phyloP scores from a whole-genome alignment of 78 protist genomes.

The Guillardia theta region DNA sequence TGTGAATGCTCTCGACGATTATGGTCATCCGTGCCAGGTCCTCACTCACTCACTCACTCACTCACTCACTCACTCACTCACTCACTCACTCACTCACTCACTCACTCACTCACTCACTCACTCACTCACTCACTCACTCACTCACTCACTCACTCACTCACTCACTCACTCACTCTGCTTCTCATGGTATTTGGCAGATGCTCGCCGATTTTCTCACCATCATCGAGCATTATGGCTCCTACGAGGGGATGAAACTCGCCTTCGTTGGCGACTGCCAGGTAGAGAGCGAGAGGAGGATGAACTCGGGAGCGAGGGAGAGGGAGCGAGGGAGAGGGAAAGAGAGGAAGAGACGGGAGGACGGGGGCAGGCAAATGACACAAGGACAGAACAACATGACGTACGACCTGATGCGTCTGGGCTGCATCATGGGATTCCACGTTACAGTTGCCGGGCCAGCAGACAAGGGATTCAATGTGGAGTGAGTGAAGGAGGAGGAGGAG shows the following conservation, averaged over 20 bases:
- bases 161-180: neutral
- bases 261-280: conserved; percentile 60
- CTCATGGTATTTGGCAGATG: conserved; percentile 52
- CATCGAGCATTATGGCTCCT: conserved; percentile 41
- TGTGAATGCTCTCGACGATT: conserved; percentile 77
- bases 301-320: too few relatives aligned
- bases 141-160: neutral
- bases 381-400: conserved; percentile 79
- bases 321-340: neutral
- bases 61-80: neutral
- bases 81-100: neutral
- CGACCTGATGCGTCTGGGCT: conserved; percentile 67
- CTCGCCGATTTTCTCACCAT: conserved; percentile 70
- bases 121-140: neutral
- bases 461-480: conserved; percentile 24
- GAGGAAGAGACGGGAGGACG: too few relatives aligned
- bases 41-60: neutral
- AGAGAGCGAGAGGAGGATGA: too few relatives aligned
- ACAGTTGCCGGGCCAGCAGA: conserved; percentile 56
- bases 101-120: neutral
- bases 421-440: conserved; percentile 56
- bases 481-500: too few relatives aligned
- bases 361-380: too few relatives aligned
- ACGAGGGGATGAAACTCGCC: conserved; percentile 60
- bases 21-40: conserved; percentile 62